Evolutionary conservation across 148 eudicot species (phyloP).

Genomic region (Gaultheria prostrata): DNA sequence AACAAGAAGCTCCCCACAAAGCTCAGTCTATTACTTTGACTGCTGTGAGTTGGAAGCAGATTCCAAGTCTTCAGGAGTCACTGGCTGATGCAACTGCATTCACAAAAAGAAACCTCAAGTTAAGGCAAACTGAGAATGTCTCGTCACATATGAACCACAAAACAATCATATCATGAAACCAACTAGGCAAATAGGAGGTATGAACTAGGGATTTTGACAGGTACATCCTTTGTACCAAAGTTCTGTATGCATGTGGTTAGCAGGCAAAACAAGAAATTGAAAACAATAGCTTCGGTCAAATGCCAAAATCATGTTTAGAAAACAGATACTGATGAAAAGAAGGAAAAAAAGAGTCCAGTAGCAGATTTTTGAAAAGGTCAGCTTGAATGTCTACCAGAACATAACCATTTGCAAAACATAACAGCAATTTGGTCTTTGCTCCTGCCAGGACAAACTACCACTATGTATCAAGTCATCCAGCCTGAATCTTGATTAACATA

Average conservation of each 20-base stretch:
- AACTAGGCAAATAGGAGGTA: neutral
- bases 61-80: slow-evolving; percentile 9
- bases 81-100: slow-evolving; percentile 12
- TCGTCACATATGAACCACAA: neutral
- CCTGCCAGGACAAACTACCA: neutral
- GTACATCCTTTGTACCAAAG: neutral
- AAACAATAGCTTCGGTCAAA: neutral
- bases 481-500: neutral
- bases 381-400: neutral
- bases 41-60: neutral
- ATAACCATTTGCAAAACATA: neutral
- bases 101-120: neutral
- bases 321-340: neutral
- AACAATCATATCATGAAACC: neutral
- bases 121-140: neutral
- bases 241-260: neutral
- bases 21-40: neutral
- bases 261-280: no score
- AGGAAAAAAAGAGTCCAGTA: neutral
- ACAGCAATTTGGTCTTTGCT: neutral
- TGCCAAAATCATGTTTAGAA: neutral
- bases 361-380: neutral
- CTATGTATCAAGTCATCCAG: neutral
- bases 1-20: neutral
- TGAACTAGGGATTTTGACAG: neutral